Evolutionary conservation across 352 stramenopile species (phyloP).

Genomic region (Saprolegnia diclina): DNA sequence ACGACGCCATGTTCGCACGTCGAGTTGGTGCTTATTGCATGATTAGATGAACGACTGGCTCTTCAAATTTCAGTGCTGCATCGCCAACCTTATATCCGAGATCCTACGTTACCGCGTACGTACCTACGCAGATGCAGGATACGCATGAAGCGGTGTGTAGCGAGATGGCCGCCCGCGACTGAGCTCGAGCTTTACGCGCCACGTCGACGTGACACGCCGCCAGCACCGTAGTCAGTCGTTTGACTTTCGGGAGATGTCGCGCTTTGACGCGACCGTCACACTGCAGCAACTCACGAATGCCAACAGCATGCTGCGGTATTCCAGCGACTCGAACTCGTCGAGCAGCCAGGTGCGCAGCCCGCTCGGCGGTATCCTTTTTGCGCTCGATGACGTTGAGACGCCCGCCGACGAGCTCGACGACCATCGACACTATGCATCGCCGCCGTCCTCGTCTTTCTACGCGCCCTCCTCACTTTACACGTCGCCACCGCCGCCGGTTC

Average conservation of each 20-base stretch:
- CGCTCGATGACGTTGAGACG: slow-evolving; percentile 5
- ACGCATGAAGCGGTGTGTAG: background rate
- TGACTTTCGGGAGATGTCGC: slow-evolving; percentile 22
- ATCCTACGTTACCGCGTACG: slow-evolving; percentile 58
- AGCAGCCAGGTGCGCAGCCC: slow-evolving; percentile 18
- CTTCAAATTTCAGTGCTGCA: slow-evolving; percentile 87
- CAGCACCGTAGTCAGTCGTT: slow-evolving; percentile 26
- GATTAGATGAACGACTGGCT: slow-evolving; percentile 83
- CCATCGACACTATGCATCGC: background rate
- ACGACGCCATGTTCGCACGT: background rate
- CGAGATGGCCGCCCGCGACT: background rate
- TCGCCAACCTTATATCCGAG: slow-evolving; percentile 77
- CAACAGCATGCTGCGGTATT: background rate
- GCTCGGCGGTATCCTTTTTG: slow-evolving; percentile 16
- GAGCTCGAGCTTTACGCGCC: slow-evolving; percentile 18
- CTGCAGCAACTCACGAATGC: background rate
- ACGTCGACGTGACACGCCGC: slow-evolving; percentile 17
- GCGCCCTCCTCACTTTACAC: too few relatives aligned
- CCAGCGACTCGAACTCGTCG: background rate
- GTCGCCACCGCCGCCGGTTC: background rate
- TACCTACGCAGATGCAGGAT: background rate
- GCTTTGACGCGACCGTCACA: background rate
- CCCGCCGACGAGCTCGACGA: slow-evolving; percentile 5
- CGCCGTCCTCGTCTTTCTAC: too few relatives aligned
- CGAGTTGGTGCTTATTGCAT: background rate